Evolutionary conservation across 148 eudicot species (phyloP).

Genomic region (Oxyria digyna): DNA sequence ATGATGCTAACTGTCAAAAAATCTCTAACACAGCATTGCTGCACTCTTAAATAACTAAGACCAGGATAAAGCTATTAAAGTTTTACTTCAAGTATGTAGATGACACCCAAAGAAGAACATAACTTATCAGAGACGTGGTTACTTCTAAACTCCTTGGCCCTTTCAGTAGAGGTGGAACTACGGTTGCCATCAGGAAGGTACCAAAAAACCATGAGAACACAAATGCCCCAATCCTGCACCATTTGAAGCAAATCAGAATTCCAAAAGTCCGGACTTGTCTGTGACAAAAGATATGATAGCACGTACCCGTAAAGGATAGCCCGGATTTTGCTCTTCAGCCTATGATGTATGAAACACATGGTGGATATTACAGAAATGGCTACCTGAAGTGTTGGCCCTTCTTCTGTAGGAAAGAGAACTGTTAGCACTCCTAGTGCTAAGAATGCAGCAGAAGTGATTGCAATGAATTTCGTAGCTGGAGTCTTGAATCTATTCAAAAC

Average conservation of each 20-base stretch:
- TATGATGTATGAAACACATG: constrained; percentile 60
- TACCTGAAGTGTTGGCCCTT: constrained; percentile 96
- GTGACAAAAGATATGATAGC: constrained; percentile 2
- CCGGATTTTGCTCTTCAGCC: constrained; percentile 61
- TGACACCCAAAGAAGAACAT: constrained; percentile 78
- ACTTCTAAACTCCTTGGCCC: constrained; percentile 92
- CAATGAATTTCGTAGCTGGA: constrained; percentile 57
- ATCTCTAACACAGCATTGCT: background rate
- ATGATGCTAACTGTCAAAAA: constrained; percentile 1
- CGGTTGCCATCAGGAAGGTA: constrained; percentile 92
- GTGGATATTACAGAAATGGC: constrained; percentile 70
- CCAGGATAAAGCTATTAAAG: background rate
- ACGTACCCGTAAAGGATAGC: constrained; percentile 91
- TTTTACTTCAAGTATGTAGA: constrained; percentile 59
- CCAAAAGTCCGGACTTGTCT: background rate
- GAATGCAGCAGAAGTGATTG: constrained; percentile 50
- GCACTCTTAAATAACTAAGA: background rate
- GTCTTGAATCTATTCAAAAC: constrained; percentile 66
- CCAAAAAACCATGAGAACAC: constrained; percentile 77
- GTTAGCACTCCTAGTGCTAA: constrained; percentile 70
- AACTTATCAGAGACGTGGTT: constrained; percentile 67
- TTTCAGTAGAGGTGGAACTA: constrained; percentile 77
- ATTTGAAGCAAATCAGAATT: background rate
- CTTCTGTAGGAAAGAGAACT: constrained; percentile 84
- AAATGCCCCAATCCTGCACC: constrained; percentile 81